These are phyloP conservation scores for Hirschfeldia incana DNA, from an alignment of 345 rosid genomes.

Conservation along the genomic window DNA sequence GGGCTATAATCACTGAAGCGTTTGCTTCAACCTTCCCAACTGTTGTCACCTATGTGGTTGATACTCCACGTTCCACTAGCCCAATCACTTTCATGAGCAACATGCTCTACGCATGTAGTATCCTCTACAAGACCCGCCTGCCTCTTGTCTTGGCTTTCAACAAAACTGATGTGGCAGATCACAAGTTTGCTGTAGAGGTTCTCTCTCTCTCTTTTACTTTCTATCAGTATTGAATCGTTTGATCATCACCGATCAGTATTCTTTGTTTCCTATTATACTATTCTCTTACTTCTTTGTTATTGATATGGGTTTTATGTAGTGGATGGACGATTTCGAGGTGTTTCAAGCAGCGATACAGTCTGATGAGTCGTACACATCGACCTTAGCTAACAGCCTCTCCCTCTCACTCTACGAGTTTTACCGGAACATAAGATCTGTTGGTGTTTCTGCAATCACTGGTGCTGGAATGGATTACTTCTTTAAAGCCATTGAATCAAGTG, in stretches of 20 bases:
- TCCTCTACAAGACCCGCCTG: conserved; percentile 75
- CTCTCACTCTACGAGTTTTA: conserved; percentile 72
- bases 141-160: conserved; percentile 81
- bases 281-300: conserved; percentile 3
- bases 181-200: conserved; percentile 84
- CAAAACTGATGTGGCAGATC: conserved; percentile 81
- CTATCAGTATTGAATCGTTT: neutral
- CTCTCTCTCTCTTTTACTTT: neutral
- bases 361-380: conserved; percentile 65
- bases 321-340: conserved; percentile 84
- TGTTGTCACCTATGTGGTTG: conserved; percentile 68
- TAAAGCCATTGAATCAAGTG: conserved; percentile 67
- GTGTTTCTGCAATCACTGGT: conserved; percentile 84
- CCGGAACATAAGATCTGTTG: conserved; percentile 64
- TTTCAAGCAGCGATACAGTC: conserved; percentile 65
- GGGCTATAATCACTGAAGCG: conserved; percentile 87
- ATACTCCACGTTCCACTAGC: conserved; percentile 78
- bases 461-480: conserved; percentile 76
- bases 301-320: conserved; percentile 44
- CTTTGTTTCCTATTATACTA: neutral
- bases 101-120: conserved; percentile 88
- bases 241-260: neutral
- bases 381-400: conserved; percentile 68
- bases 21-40: conserved; percentile 90
- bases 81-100: conserved; percentile 81